phyloP scores from a whole-genome alignment of 441 rosid genomes.

The Melastoma candidum region DNA sequence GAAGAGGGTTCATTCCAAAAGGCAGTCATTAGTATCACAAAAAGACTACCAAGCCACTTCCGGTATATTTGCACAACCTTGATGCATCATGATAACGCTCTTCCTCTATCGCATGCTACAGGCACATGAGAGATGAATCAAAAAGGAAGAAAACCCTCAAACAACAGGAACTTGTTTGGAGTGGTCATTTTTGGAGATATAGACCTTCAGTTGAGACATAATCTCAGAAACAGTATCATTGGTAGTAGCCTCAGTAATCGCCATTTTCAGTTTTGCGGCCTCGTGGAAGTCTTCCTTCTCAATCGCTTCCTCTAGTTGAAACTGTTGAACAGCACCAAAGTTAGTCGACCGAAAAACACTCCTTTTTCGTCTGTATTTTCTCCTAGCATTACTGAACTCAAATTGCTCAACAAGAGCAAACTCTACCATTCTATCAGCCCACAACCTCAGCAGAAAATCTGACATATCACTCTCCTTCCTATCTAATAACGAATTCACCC shows the following conservation, averaged over 20 bases:
- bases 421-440: too few species aligned
- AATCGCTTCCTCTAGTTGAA: constrained; percentile 85
- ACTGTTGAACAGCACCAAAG: constrained; percentile 25
- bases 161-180: neutral
- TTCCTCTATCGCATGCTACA: constrained; percentile 61
- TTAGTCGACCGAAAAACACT: neutral
- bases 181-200: constrained; percentile 2
- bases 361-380: too few species aligned
- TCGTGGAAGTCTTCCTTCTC: constrained; percentile 83
- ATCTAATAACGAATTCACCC: too few species aligned
- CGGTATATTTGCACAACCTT: constrained; percentile 57
- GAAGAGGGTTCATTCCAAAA: constrained; percentile 1
- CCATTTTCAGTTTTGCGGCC: constrained; percentile 69
- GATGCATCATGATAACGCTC: constrained; percentile 92
- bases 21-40: constrained; percentile 4
- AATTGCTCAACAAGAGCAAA: too few species aligned
- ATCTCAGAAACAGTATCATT: constrained; percentile 69
- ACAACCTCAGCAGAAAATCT: too few species aligned
- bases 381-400: too few species aligned
- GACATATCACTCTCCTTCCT: too few species aligned
- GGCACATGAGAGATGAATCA: constrained; percentile 12
- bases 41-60: constrained; percentile 77
- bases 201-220: constrained; percentile 71
- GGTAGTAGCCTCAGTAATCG: constrained; percentile 57
- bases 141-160: constrained; percentile 11